Evolutionary conservation across 768 basidiomycete species (phyloP).

Genomic region (Podaxis sp.): DNA sequence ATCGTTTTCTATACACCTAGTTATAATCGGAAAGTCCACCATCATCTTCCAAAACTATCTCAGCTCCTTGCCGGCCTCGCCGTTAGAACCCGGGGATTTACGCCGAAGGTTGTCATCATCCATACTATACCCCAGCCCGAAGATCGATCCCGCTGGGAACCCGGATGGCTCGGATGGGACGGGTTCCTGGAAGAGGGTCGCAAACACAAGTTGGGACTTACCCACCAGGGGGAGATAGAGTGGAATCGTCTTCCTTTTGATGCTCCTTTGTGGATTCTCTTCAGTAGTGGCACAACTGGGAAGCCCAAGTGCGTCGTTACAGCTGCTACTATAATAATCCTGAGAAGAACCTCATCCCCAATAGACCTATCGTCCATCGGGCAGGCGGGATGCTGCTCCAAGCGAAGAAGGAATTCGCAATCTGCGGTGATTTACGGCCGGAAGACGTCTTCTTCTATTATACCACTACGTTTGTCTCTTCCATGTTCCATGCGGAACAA

Average conservation of each 20-base stretch:
- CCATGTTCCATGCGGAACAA: background rate
- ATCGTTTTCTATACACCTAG: conserved; percentile 31
- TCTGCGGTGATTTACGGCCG: conserved; percentile 63
- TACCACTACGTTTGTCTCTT: conserved; percentile 54
- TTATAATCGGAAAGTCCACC: conserved; percentile 71
- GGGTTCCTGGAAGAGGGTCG: conserved; percentile 49
- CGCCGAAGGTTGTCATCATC: conserved; percentile 58
- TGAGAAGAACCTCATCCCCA: conserved; percentile 2
- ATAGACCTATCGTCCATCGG: conserved; percentile 75
- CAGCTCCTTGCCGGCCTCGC: conserved; percentile 52
- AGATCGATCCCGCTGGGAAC: conserved; percentile 37
- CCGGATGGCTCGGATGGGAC: conserved; percentile 54
- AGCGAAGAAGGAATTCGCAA: conserved; percentile 65
- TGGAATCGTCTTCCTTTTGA: conserved; percentile 67
- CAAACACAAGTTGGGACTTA: conserved; percentile 43
- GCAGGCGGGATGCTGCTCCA: conserved; percentile 78
- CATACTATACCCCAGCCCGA: conserved; percentile 36
- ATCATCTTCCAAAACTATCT: conserved; percentile 63
- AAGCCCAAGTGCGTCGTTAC: conserved; percentile 51
- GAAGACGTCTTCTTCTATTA: conserved; percentile 82
- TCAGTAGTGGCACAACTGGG: conserved; percentile 84
- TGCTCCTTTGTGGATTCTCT: conserved; percentile 83
- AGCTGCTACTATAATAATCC: conserved; percentile 7
- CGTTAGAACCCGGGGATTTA: conserved; percentile 26
- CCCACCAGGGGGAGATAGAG: conserved; percentile 55